Base-by-base conservation (phyloP, 306 rosid genomes). In the Inga laurina region DNA sequence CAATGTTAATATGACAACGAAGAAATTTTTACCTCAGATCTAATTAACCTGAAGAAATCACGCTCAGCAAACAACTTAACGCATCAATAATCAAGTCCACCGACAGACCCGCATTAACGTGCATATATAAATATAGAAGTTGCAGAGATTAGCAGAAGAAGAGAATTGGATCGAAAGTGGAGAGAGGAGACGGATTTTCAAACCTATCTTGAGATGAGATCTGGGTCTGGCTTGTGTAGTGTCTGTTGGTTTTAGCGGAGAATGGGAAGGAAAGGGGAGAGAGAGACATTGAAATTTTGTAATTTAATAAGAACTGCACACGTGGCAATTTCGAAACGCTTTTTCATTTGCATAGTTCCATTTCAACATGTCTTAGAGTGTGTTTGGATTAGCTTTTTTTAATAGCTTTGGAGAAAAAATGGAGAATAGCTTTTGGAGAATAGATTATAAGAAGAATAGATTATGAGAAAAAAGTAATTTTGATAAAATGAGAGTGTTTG, bases 21-120 rank as follows among this genome's bases (percentile, higher is more conserved):
- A 80, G 27, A 46, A 61, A 81, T n/a, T 10, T 84, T 84, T 74
- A 87, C 90, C 88, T 84, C 82, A 79, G 84, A 87, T 87, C 88
- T 84, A 72, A 84, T 78, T 52, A 52, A 0, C 51, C 46, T 21
- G n/a, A 78, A 15, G 85, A 74, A 74, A 84, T 81, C 43, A 70
- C 66, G 34, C 22, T n/a, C 32, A 21, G 48, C 19, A 37, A 46
- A 11, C 35, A 34, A 8, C 44, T 52, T 30, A 51, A 72, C 80
- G 83, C 66, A 81, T 45, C 51, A 5, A 72, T 35, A 41, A 85
- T 62, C 79, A 14, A 74, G 83, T 72, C 77, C 85, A 62, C 75
- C 77, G 54, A 81, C 67, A 69, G 72, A 78, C 51, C 24, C 35
- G 70, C 67, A 77, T 4, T 74, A 74, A 59, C 64, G 68, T 51